Evolutionary conservation across 83 land plant genomes (phyloP).

Genomic region (Isoetes engelmannii): DNA sequence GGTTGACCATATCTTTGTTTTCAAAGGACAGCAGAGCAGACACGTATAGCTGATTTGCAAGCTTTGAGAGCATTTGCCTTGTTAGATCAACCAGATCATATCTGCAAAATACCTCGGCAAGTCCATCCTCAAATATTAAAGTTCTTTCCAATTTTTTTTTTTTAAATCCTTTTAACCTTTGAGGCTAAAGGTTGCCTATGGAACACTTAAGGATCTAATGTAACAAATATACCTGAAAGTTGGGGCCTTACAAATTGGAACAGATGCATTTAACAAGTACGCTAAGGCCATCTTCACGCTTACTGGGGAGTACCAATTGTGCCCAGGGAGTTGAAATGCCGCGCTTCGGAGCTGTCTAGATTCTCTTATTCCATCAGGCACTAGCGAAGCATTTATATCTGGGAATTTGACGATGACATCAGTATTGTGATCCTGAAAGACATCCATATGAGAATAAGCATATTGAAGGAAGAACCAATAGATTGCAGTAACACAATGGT

Average conservation of each 20-base stretch:
- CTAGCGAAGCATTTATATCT: constrained; percentile 47
- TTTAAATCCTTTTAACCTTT: too few species aligned
- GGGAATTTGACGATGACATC: constrained; percentile 86
- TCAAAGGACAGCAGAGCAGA: constrained; percentile 48
- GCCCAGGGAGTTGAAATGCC: background rate
- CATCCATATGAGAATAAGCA: too few species aligned
- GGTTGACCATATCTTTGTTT: constrained; percentile 25
- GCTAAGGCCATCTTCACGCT: constrained; percentile 22
- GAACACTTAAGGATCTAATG: background rate
- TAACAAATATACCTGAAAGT: constrained; percentile 26
- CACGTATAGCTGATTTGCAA: constrained; percentile 63
- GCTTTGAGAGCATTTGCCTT: constrained; percentile 75
- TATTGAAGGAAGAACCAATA: too few species aligned
- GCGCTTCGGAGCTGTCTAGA: background rate
- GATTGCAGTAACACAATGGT: too few species aligned
- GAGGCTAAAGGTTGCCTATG: background rate
- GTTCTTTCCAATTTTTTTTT: too few species aligned
- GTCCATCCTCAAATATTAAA: too few species aligned
- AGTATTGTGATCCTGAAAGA: constrained; percentile 72
- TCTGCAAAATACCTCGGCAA: constrained; percentile 30
- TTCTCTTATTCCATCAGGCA: background rate
- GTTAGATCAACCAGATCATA: constrained; percentile 97
- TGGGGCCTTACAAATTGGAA: constrained; percentile 18
- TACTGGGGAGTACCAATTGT: constrained; percentile 29
- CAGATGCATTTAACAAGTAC: constrained; percentile 18